Evolutionary conservation across 2,329 filamentous ascomycete genomes (phyloP), one percentile per base, ranked within the genome.

Genomic region (Phaeosphaeria sp.): DNA sequence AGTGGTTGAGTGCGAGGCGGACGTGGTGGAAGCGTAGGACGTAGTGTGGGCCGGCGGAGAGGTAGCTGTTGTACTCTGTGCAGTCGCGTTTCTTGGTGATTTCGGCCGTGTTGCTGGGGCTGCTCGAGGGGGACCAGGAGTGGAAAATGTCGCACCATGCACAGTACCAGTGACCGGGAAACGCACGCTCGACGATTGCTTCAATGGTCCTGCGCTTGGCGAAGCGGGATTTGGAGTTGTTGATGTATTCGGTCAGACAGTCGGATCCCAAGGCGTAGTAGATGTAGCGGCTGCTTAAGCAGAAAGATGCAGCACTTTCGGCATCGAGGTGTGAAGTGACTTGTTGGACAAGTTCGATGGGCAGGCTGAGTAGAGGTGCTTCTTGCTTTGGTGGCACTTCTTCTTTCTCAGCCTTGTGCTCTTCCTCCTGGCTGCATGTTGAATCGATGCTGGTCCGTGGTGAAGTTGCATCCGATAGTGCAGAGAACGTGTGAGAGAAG

Each of bases 91-190:
- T 58, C 15, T 30, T 54, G 17, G 60, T 60, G 22, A 50, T 36
- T 3, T 21, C 17, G 25, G 41, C 2, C 47, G 20, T 25, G 23
- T 41, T 50, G 47, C 22, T 50, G 10, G 62, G 72, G 18, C 61
- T 59, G 7, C 66, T 59, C 9, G 54, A 43, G 2, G 50, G 15
- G 1, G 60, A 36, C 66, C 66, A 71, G 0, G 43, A 9, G 27
- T 76, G 73, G 58, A 76, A 76, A 25, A 50, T 64, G 39, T 73
- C 71, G 59, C 73, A 76, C 72, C 71, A 76, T 1, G 69, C 67
- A 55, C 73, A 76, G 62, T 68, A 73, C 71, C 71, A 76, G 51
- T 71, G 63, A 0, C 63, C 64, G 0, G 72, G 71, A 42, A 76
- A 73, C 0, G 73, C 72, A 9, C 72, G 69, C 52, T 76, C 73